Evolutionary conservation across 2,329 filamentous ascomycete species (phyloP).

Genomic region (Talaromyces sp.): DNA sequence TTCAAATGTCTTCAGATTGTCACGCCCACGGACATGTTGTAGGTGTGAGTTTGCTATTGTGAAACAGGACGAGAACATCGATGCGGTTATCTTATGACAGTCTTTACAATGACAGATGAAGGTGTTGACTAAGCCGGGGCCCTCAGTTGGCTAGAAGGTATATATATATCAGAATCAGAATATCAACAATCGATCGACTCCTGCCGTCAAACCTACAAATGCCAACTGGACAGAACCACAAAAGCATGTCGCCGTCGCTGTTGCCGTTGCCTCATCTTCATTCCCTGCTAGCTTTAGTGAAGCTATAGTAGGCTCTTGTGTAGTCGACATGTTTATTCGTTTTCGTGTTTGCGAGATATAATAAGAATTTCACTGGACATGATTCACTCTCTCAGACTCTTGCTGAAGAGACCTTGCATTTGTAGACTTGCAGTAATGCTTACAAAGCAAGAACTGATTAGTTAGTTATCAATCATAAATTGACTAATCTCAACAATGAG

Average conservation of each 20-base stretch:
- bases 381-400: background rate
- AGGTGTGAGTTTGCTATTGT: background rate
- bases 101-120: conserved; percentile 4
- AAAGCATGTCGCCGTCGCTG: conserved; percentile 6
- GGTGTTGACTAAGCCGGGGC: background rate
- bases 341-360: background rate
- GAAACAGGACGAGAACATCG: conserved; percentile 2
- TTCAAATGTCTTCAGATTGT: conserved; percentile 1
- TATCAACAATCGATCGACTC: background rate
- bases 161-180: background rate
- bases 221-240: conserved; percentile 1
- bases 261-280: background rate
- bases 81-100: conserved; percentile 4
- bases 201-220: background rate
- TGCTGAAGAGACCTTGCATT: background rate
- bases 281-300: background rate
- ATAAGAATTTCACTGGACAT: background rate
- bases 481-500: background rate
- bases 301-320: background rate
- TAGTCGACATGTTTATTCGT: background rate
- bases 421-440: background rate
- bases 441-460: background rate
- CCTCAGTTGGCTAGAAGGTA: background rate
- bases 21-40: conserved; percentile 3
- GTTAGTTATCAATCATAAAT: background rate